Evolutionary conservation across 1,284 basidiomycete species (phyloP).

Genomic region (Neonothopanus nambi): DNA sequence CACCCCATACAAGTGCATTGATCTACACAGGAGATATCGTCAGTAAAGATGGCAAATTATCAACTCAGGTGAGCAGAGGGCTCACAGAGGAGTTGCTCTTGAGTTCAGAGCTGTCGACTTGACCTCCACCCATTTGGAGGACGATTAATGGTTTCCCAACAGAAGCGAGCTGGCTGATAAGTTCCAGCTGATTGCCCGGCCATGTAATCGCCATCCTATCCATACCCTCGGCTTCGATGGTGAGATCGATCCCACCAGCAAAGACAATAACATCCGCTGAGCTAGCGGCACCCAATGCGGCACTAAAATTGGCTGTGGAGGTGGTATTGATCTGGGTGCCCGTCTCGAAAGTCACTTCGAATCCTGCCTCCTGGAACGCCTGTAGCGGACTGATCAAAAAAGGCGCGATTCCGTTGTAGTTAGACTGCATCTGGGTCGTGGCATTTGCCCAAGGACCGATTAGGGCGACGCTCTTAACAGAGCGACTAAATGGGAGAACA

Average conservation of each 20-base stretch:
- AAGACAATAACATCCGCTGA: conserved; percentile 61
- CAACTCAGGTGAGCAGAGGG: not conserved
- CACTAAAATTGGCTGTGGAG: conserved; percentile 47
- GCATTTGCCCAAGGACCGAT: conserved; percentile 59
- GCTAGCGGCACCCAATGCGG: conserved; percentile 62
- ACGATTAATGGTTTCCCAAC: conserved; percentile 53
- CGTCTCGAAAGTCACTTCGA: conserved; percentile 39
- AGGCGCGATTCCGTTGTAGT: conserved; percentile 53
- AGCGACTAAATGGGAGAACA: conserved; percentile 44
- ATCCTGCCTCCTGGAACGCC: conserved; percentile 47
- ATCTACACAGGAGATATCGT: conserved; percentile 32
- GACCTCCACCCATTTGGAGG: conserved; percentile 57
- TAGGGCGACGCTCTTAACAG: conserved; percentile 47
- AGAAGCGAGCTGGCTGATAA: conserved; percentile 43
- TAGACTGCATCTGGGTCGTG: conserved; percentile 55
- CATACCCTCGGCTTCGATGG: conserved; percentile 50
- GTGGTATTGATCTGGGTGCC: conserved; percentile 44
- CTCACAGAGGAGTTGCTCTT: conserved; percentile 45
- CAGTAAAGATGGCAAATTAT: not conserved
- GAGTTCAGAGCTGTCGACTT: conserved; percentile 48
- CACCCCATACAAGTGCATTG: conserved; percentile 55
- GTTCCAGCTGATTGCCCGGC: conserved; percentile 55
- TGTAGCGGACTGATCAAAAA: conserved; percentile 55
- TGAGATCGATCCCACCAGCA: conserved; percentile 57
- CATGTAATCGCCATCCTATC: conserved; percentile 53